phyloP scores from a whole-genome alignment of 2,329 filamentous ascomycete species.

The Diplodia scrobiculata region DNA sequence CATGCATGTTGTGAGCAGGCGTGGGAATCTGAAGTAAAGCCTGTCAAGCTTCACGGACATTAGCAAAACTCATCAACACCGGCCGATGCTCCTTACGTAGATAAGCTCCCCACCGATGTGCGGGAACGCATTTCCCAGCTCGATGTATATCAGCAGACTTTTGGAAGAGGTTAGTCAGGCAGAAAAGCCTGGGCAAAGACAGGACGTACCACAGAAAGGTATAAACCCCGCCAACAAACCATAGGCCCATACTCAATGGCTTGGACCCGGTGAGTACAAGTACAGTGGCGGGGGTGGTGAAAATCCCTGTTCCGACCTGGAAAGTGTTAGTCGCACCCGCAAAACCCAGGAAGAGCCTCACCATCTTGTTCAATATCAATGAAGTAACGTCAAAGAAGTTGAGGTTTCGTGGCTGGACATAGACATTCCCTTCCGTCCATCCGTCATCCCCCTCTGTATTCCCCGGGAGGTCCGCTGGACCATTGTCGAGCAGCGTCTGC shows the following conservation, averaged over 20 bases:
- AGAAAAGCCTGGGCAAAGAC: no score
- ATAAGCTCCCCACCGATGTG: constrained; percentile 48
- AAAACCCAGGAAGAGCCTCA: not conserved
- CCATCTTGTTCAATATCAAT: constrained; percentile 31
- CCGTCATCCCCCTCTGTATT: no score
- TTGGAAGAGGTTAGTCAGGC: not conserved
- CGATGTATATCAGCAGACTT: constrained; percentile 49
- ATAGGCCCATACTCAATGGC: constrained; percentile 51
- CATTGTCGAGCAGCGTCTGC: no score
- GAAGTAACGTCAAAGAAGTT: constrained; percentile 29
- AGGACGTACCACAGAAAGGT: constrained; percentile 48
- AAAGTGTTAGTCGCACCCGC: not conserved
- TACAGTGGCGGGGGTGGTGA: constrained; percentile 53
- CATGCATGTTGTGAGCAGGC: constrained; percentile 44
- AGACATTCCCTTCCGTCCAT: no score
- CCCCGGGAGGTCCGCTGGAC: no score
- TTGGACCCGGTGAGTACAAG: constrained; percentile 45
- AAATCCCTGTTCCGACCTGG: constrained; percentile 54
- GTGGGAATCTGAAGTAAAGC: constrained; percentile 30
- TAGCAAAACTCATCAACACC: not conserved
- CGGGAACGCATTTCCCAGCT: constrained; percentile 56
- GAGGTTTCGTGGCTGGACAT: no score
- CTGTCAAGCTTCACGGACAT: not conserved
- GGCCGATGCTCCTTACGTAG: constrained; percentile 44
- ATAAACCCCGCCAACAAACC: constrained; percentile 54